Base-by-base conservation (phyloP, 331 rosid genomes). In the Arachis monticola region DNA sequence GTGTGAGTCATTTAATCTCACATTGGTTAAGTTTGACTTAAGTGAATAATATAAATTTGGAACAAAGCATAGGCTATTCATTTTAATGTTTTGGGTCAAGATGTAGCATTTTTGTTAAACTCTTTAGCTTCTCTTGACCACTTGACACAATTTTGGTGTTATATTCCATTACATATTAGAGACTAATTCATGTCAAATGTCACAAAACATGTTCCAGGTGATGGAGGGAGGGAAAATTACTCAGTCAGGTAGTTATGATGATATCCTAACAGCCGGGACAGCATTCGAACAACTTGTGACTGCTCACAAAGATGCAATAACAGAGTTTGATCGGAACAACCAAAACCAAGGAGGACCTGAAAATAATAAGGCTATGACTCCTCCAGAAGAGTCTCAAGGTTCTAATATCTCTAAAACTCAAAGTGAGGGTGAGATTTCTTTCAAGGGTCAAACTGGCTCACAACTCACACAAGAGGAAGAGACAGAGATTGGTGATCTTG, bases 401-500 rank as follows among this genome's bases (percentile, higher is more conserved):
- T 68, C 69, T 64, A 40, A 40, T 76, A 60, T 64, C 50, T 68
- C 60, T 56, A 75, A 82, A 65, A 79, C 65, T 13, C 77, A 73
- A 51, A 80, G 77, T 52, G 83, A 82, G 50, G 85, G 64, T 4
- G 88, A 81, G 6, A 73, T 73, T 60, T 77, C 80, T 14, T 14
- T 50, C 10, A 41, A 71, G 72, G 77, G 63, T 73, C 86, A 70
- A 72, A 74, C 35, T 38, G 82, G 80, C 5, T 77, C 62, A 58
- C 97, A 93, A 6, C 85, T 93, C 65, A 93, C 92, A 69, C 80
- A 91, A 81, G 91, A 87, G 38, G 98, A 93, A 83, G 97, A 80
- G 72, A 91, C 41, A 64, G 89, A 57, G 80, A 81, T 86, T 32
- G 93, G 97, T 40, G 85, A 89, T 69, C 82, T 86, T 70, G 93